Evolutionary conservation across 2,329 filamentous ascomycete species (phyloP).

Genomic region (Phialemonium atrogriseum): DNA sequence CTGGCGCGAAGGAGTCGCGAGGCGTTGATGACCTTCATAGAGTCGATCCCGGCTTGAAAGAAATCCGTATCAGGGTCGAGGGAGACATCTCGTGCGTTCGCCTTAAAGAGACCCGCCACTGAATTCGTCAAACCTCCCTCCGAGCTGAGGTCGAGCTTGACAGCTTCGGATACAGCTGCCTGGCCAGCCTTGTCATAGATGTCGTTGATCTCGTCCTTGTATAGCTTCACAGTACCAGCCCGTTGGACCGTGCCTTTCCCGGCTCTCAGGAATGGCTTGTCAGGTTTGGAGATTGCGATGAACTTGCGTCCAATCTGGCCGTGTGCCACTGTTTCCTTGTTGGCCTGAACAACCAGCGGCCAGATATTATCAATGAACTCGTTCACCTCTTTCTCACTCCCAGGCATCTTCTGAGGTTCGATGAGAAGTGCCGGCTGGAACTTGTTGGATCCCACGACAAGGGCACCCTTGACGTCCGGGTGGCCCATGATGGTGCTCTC

Average conservation of each 20-base stretch:
- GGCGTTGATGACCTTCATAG: conserved; percentile 30
- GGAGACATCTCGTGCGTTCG: conserved; percentile 15
- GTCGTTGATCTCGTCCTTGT: conserved; percentile 32
- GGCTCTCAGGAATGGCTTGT: conserved; percentile 34
- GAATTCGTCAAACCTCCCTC: conserved; percentile 19
- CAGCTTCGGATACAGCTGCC: conserved; percentile 10
- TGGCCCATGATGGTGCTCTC: conserved; percentile 30
- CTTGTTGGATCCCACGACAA: conserved; percentile 35
- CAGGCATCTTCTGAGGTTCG: conserved; percentile 28
- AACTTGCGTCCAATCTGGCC: conserved; percentile 33
- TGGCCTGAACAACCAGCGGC: conserved; percentile 32
- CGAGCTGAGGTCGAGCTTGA: conserved; percentile 19
- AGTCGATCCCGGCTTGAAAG: conserved; percentile 31
- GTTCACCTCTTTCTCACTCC: conserved; percentile 15
- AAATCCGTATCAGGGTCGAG: conserved; percentile 26
- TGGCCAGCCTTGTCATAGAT: conserved; percentile 25
- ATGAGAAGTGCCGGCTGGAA: conserved; percentile 40
- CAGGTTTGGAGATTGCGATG: conserved; percentile 26
- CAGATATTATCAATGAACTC: conserved; percentile 33
- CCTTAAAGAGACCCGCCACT: conserved; percentile 21
- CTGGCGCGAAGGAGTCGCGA: conserved; percentile 25
- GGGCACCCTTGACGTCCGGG: conserved; percentile 27
- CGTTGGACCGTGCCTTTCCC: conserved; percentile 39
- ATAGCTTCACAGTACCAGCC: conserved; percentile 27
- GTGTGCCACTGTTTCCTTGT: conserved; percentile 34